Conservation (phyloP, 306 rosid genomes). For the Pyrus bretschneideri region DNA sequence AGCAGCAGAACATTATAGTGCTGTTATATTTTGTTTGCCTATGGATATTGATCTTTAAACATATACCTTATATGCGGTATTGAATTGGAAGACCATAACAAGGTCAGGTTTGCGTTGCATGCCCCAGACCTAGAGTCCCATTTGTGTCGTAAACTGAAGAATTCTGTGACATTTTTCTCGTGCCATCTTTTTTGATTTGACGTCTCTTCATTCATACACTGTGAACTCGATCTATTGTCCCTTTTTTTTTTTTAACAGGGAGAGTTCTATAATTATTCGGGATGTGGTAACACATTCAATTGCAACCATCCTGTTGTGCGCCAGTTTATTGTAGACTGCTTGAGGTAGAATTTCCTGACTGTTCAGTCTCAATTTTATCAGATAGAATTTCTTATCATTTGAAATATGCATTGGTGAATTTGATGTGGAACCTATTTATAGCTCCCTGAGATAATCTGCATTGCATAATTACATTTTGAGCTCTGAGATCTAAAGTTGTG, state of each 20-base stretch:
- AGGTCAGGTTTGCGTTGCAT: not conserved
- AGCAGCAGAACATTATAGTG: not conserved
- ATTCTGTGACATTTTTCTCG: slow-evolving; percentile 7
- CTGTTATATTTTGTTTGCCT: not conserved
- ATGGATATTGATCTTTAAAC: not conserved
- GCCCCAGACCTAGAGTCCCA: not conserved
- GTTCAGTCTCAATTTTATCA: not conserved
- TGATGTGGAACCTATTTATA: not conserved
- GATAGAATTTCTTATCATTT: not conserved
- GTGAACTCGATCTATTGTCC: slow-evolving; percentile 1
- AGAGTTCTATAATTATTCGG: slow-evolving; percentile 94
- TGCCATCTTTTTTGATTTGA: not conserved
- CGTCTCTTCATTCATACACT: not conserved
- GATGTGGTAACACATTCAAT: slow-evolving; percentile 96
- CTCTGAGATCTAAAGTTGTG: not conserved
- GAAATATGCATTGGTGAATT: not conserved
- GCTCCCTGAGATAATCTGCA: not conserved
- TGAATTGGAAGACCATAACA: not conserved
- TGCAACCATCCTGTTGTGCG: slow-evolving; percentile 96
- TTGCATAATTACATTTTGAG: not conserved
- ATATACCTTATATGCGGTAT: not conserved
- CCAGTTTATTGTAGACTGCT: slow-evolving; percentile 75
- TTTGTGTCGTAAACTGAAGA: not conserved
- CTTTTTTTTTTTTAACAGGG: slow-evolving; percentile 44
- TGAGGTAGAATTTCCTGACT: slow-evolving; percentile 45